Evolutionary conservation across 2,329 filamentous ascomycete genomes (phyloP).

Genomic region (Apiospora hydei): DNA sequence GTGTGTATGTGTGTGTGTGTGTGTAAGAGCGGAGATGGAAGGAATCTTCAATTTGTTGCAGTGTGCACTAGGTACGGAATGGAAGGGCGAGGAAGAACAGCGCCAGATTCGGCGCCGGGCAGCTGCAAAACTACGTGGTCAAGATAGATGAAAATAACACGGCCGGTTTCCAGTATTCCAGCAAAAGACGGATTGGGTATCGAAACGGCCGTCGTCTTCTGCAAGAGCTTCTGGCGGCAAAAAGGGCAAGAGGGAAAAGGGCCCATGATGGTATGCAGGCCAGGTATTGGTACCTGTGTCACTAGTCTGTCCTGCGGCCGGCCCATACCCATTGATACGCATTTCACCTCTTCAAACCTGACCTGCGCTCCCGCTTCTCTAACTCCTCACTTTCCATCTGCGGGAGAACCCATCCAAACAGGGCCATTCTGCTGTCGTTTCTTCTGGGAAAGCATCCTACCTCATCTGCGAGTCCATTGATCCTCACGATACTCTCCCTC

Average conservation of each 20-base stretch:
- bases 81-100: slow-evolving; percentile 2
- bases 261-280: slow-evolving; percentile 21
- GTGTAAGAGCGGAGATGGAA: slow-evolving; percentile 17
- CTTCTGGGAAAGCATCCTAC: slow-evolving; percentile 11
- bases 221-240: slow-evolving; percentile 18
- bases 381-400: slow-evolving; percentile 21
- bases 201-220: not conserved
- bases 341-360: slow-evolving; percentile 22
- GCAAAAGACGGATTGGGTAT: slow-evolving; percentile 7
- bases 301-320: slow-evolving; percentile 21
- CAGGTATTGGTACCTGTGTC: slow-evolving; percentile 20
- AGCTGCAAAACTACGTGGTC: slow-evolving; percentile 7
- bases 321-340: slow-evolving; percentile 22
- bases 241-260: slow-evolving; percentile 20
- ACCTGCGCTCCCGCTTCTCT: slow-evolving; percentile 21
- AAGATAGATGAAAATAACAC: slow-evolving; percentile 2
- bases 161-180: not conserved
- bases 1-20: slow-evolving; percentile 22
- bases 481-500: not conserved
- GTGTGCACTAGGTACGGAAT: slow-evolving; percentile 22
- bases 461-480: slow-evolving; percentile 15
- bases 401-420: slow-evolving; percentile 24
- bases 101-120: not conserved
- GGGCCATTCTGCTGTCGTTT: slow-evolving; percentile 21
- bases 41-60: slow-evolving; percentile 23